Conservation (phyloP, 352 stramenopile genomes). For the Plasmopara muralis region DNA sequence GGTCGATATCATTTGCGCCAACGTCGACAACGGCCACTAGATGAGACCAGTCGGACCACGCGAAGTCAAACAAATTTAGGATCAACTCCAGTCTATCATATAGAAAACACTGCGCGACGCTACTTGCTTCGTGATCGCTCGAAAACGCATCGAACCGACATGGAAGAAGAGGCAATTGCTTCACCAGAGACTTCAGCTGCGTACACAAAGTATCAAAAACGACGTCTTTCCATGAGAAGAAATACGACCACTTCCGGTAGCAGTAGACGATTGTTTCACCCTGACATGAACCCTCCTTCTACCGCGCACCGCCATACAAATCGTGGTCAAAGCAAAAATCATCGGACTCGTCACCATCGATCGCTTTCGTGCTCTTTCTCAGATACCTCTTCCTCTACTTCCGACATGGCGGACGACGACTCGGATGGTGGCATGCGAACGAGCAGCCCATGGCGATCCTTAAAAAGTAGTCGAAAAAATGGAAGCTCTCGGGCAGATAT, state of each 20-base stretch:
- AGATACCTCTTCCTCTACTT: constrained; percentile 36
- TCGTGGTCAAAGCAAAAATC: constrained; percentile 17
- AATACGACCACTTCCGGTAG: constrained; percentile 19
- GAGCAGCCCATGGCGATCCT: constrained; percentile 25
- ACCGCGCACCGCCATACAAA: constrained; percentile 14
- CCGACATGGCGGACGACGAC: constrained; percentile 46
- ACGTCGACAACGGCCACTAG: constrained; percentile 9
- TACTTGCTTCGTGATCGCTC: constrained; percentile 71
- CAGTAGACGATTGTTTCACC: constrained; percentile 25
- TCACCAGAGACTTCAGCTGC: constrained; percentile 29
- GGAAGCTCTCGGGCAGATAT: constrained; percentile 66
- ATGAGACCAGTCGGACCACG: constrained; percentile 17
- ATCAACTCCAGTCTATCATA: constrained; percentile 12
- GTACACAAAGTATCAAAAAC: constrained; percentile 67
- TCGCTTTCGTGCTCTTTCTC: constrained; percentile 43
- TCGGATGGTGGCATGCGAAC: constrained; percentile 66
- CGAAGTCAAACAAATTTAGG: constrained; percentile 19
- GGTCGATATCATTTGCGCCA: constrained; percentile 40
- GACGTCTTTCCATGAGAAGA: constrained; percentile 29
- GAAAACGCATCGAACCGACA: constrained; percentile 43
- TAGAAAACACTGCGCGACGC: constrained; percentile 21
- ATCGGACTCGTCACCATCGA: constrained; percentile 22
- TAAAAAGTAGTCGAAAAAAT: constrained; percentile 27
- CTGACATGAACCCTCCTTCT: constrained; percentile 23
- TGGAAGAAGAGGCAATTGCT: constrained; percentile 24